Conservation (phyloP, 192 early-diverging fungal genomes). For the Coemansia sp. region DNA sequence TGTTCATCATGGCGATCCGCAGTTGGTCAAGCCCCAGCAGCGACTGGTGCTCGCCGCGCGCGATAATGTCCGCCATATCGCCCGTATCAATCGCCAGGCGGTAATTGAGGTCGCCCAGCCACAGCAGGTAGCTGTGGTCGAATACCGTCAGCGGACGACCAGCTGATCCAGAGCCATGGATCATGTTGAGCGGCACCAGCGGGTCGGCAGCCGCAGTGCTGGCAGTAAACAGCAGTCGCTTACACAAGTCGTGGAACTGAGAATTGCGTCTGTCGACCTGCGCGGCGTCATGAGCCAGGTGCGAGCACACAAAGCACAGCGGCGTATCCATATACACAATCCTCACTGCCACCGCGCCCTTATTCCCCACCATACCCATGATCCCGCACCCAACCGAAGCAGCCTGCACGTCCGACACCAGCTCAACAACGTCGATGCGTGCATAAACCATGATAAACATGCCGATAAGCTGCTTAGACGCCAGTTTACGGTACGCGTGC, state of each 20-base stretch:
- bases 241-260: slow-evolving; percentile 86
- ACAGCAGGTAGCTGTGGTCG: slow-evolving; percentile 77
- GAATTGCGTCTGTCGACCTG: slow-evolving; percentile 84
- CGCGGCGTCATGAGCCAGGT: slow-evolving; percentile 83
- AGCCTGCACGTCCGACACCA: slow-evolving; percentile 67
- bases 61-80: slow-evolving; percentile 62
- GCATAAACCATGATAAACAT: slow-evolving; percentile 86
- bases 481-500: slow-evolving; percentile 65
- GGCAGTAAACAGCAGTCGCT: slow-evolving; percentile 65
- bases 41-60: slow-evolving; percentile 60
- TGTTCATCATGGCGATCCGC: slow-evolving; percentile 61
- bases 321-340: slow-evolving; percentile 78
- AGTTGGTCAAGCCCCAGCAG: slow-evolving; percentile 88
- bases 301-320: slow-evolving; percentile 85
- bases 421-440: slow-evolving; percentile 50
- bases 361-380: slow-evolving; percentile 90
- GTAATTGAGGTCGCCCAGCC: slow-evolving; percentile 97
- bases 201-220: slow-evolving; percentile 28
- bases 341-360: slow-evolving; percentile 88
- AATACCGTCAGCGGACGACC: slow-evolving; percentile 59
- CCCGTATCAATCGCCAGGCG: slow-evolving; percentile 70
- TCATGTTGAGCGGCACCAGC: slow-evolving; percentile 20
- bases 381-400: slow-evolving; percentile 82
- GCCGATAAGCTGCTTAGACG: slow-evolving; percentile 85
- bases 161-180: slow-evolving; percentile 1